Conservation (phyloP, 495 filamentous ascomycete species). For the Penicillium arizonense region DNA sequence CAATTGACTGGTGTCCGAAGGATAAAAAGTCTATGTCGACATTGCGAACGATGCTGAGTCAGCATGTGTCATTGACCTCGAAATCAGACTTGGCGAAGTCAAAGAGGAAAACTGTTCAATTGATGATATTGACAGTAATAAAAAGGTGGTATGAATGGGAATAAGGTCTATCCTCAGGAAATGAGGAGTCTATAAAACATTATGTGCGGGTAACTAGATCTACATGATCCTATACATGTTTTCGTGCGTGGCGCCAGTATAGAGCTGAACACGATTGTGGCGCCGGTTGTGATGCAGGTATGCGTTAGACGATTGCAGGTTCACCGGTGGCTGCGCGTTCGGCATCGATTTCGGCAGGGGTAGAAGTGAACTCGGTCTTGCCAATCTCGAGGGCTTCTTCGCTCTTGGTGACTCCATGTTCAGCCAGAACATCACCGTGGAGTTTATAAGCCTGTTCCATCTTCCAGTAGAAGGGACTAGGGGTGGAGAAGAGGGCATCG, state of each 20-base stretch:
- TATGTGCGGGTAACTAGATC: not conserved
- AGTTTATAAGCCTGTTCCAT: constrained; percentile 38
- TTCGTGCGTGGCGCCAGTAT: not conserved
- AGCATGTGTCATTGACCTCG: constrained; percentile 19
- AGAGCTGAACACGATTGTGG: not conserved
- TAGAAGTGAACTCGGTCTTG: constrained; percentile 1
- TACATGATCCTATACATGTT: constrained; percentile 1
- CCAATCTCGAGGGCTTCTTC: constrained; percentile 8
- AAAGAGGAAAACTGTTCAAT: no score
- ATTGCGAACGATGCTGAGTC: constrained; percentile 16
- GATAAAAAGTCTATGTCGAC: constrained; percentile 5
- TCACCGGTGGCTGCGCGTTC: no score
- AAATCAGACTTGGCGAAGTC: constrained; percentile 1
- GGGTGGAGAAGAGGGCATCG: constrained; percentile 48
- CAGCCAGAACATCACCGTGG: constrained; percentile 32
- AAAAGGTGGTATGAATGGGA: no score
- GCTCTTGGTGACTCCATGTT: constrained; percentile 14
- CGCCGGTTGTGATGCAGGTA: not conserved
- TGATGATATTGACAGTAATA: no score
- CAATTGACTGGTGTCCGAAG: constrained; percentile 1
- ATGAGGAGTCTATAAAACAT: not conserved
- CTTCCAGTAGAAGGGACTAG: constrained; percentile 36
- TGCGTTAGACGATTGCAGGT: no score
- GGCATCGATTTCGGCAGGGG: not conserved
- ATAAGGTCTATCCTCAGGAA: no score